Conservation (phyloP, 2,329 filamentous ascomycete genomes). For the Paecilomyces fulvus region DNA sequence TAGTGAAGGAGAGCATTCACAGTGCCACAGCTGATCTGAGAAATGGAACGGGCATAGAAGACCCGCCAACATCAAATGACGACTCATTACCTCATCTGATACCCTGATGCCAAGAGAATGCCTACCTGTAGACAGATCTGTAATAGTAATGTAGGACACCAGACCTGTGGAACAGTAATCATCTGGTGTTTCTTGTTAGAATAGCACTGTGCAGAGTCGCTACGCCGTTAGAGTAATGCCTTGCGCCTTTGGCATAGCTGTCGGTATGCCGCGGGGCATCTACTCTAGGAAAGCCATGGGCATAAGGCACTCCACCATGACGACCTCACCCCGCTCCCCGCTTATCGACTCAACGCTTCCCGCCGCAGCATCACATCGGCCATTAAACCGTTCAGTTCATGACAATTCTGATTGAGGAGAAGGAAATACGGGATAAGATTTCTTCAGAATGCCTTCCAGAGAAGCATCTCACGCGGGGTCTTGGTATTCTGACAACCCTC, state of each 20-base stretch:
- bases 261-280: conserved; percentile 7
- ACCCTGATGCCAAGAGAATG: too few species aligned
- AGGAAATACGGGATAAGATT: neutral
- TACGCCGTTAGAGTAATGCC: conserved; percentile 5
- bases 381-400: neutral
- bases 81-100: too few species aligned
- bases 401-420: neutral
- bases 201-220: conserved; percentile 3
- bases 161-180: neutral
- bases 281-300: conserved; percentile 6
- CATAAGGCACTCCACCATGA: conserved; percentile 17
- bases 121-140: too few species aligned
- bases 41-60: neutral
- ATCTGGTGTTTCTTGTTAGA: neutral
- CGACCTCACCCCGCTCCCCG: conserved; percentile 17
- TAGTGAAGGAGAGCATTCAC: neutral
- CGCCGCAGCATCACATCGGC: conserved; percentile 1
- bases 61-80: too few species aligned
- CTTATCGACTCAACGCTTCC: conserved; percentile 6
- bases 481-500: conserved; percentile 67
- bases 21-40: neutral
- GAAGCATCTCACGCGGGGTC: conserved; percentile 70
- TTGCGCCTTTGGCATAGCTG: neutral
- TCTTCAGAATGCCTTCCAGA: conserved; percentile 32
- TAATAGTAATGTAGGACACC: neutral